A percentile compares a stretch with the other conserved stretches of the same genome.
phyloP scores from a whole-genome alignment of 352 stramenopile genomes.

The Globisporangium abappressorium region DNA sequence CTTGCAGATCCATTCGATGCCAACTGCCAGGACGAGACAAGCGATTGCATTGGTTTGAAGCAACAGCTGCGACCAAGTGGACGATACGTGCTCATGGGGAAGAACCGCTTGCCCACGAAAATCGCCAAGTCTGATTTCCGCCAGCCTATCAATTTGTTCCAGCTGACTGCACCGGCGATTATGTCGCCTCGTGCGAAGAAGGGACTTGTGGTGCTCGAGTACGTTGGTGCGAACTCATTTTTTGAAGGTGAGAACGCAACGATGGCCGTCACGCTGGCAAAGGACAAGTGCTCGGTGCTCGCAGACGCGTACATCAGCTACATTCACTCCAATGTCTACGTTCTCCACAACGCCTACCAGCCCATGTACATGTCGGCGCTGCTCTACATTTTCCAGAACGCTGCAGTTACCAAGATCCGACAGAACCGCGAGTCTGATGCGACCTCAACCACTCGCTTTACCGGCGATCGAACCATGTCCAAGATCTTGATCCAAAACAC shows the following conservation, averaged over 20 bases:
- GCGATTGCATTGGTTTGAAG: constrained; percentile 29
- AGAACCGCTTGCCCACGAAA: not conserved
- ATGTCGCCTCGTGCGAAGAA: constrained; percentile 11
- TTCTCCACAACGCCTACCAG: constrained; percentile 20
- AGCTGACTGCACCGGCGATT: constrained; percentile 13
- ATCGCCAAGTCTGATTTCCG: constrained; percentile 15
- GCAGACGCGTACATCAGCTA: constrained; percentile 39
- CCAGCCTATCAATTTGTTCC: constrained; percentile 16
- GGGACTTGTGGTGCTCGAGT: constrained; percentile 13
- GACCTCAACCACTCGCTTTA: constrained; percentile 1
- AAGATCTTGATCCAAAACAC: constrained; percentile 62
- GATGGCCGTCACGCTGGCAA: not conserved
- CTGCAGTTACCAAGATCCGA: constrained; percentile 28
- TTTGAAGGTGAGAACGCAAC: not conserved
- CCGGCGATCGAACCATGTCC: constrained; percentile 23
- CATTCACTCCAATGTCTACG: constrained; percentile 26
- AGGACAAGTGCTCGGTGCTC: constrained; percentile 15
- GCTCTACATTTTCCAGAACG: constrained; percentile 55
- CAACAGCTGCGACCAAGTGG: constrained; percentile 15
- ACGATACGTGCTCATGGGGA: constrained; percentile 17
- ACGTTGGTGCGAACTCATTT: not conserved
- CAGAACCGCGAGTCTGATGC: not conserved
- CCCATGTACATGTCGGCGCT: constrained; percentile 43
- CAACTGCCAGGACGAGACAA: constrained; percentile 1
- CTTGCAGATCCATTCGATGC: constrained; percentile 22